A percentile compares a stretch with the other conserved stretches of the same genome.
Evolutionary conservation across 2,329 filamentous ascomycete species (phyloP).

Genomic region (Aspergillus pseudoglaucus): DNA sequence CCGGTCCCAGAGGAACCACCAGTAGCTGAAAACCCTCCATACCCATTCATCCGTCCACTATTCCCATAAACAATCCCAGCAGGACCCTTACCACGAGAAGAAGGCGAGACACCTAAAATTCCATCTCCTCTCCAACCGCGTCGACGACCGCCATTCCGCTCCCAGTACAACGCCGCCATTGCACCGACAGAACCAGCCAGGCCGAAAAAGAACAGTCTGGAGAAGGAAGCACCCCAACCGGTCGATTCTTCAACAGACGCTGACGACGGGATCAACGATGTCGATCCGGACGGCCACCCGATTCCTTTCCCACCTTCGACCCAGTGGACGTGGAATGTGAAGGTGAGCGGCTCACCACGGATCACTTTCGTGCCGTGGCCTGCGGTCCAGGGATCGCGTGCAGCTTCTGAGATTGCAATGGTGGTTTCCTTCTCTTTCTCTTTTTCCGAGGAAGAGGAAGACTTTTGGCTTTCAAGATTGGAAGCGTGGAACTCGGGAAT

Average conservation of each 20-base stretch:
- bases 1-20: conserved; percentile 21
- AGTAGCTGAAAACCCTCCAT: conserved; percentile 49
- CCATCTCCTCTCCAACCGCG: conserved; percentile 41
- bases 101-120: conserved; percentile 37
- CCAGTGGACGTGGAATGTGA: conserved; percentile 80
- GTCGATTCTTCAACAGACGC: conserved; percentile 4
- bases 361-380: conserved; percentile 60
- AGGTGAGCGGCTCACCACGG: conserved; percentile 76
- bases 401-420: conserved; percentile 37
- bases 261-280: not conserved
- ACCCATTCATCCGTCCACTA: conserved; percentile 48
- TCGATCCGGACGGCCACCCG: conserved; percentile 22
- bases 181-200: conserved; percentile 32
- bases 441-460: conserved; percentile 7
- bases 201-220: conserved; percentile 28
- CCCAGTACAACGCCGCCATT: conserved; percentile 32
- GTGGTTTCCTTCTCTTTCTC: conserved; percentile 36
- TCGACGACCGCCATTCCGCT: conserved; percentile 23
- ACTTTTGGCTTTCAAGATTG: conserved; percentile 6
- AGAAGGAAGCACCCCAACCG: conserved; percentile 17
- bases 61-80: conserved; percentile 49
- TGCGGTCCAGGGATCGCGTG: conserved; percentile 41
- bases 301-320: conserved; percentile 35
- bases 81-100: conserved; percentile 33
- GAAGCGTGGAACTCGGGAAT: conserved; percentile 62